Conservation (phyloP, 345 rosid species). For the Draba incana region DNA sequence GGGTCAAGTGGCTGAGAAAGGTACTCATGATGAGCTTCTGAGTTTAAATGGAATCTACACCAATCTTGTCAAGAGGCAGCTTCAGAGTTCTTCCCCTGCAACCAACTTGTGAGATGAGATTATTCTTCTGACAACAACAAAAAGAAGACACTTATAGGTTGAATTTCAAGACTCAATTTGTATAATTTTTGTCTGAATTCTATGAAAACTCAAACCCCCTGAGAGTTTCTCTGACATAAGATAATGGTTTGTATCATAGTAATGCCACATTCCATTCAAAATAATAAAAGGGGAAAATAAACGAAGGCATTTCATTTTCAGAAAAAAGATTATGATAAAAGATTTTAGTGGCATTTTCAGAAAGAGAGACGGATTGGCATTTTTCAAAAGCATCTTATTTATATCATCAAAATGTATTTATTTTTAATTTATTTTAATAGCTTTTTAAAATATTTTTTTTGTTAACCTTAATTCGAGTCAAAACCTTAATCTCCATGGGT, state of each 20-base stretch:
- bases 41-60: conserved; percentile 46
- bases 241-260: background rate
- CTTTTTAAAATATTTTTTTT: no score
- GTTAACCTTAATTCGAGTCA: no score
- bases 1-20: conserved; percentile 72
- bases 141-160: background rate
- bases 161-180: background rate
- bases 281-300: no score
- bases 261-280: background rate
- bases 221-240: background rate
- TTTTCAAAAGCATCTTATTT: no score
- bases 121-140: conserved; percentile 17
- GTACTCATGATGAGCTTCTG: conserved; percentile 63
- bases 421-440: no score
- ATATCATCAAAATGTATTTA: no score
- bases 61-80: conserved; percentile 74
- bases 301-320: no score
- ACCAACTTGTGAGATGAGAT: conserved; percentile 31
- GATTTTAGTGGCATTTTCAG: no score
- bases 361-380: no score
- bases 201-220: background rate
- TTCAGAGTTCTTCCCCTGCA: conserved; percentile 48
- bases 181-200: background rate
- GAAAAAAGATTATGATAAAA: no score
- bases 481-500: no score